These are phyloP conservation scores for Russula brevipes DNA, from an alignment of 768 basidiomycete species.

Conservation along the genomic window DNA sequence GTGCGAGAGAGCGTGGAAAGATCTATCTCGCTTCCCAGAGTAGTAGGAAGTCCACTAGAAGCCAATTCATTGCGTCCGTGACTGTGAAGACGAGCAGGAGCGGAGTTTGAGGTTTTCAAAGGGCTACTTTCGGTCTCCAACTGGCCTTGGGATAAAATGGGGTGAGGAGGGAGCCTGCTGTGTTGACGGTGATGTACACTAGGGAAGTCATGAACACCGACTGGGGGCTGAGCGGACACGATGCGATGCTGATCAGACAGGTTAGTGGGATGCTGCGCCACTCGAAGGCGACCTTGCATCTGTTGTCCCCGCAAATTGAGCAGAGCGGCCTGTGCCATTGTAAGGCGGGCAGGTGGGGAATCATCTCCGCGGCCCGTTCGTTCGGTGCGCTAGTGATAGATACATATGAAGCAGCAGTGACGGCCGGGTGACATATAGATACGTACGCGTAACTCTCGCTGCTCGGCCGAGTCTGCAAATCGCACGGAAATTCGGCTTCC, in stretches of 20 bases:
- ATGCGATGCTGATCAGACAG: constrained; percentile 28
- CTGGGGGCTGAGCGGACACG: constrained; percentile 14
- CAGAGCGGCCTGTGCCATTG: constrained; percentile 73
- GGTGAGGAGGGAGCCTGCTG: constrained; percentile 24
- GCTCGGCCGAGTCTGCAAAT: constrained; percentile 74
- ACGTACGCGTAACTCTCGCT: constrained; percentile 68
- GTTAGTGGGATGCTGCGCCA: constrained; percentile 15
- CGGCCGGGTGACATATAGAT: not conserved
- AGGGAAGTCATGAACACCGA: constrained; percentile 1
- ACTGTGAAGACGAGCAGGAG: constrained; percentile 17
- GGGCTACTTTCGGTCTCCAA: not conserved
- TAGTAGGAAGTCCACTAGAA: not conserved
- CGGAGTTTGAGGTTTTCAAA: constrained; percentile 6
- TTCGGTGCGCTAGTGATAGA: constrained; percentile 50
- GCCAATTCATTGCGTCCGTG: constrained; percentile 9
- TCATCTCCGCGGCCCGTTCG: constrained; percentile 57
- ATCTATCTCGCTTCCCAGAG: constrained; percentile 23
- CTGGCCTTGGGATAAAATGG: constrained; percentile 15
- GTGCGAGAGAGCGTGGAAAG: constrained; percentile 22
- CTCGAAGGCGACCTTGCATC: constrained; percentile 29
- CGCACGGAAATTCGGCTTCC: constrained; percentile 75
- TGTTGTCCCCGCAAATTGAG: constrained; percentile 72
- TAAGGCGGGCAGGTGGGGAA: constrained; percentile 56
- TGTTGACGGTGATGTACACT: constrained; percentile 6
- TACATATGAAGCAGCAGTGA: constrained; percentile 8